Evolutionary conservation across 164 flowering plant genomes (phyloP).

Genomic region (Brasenia schreberi): DNA sequence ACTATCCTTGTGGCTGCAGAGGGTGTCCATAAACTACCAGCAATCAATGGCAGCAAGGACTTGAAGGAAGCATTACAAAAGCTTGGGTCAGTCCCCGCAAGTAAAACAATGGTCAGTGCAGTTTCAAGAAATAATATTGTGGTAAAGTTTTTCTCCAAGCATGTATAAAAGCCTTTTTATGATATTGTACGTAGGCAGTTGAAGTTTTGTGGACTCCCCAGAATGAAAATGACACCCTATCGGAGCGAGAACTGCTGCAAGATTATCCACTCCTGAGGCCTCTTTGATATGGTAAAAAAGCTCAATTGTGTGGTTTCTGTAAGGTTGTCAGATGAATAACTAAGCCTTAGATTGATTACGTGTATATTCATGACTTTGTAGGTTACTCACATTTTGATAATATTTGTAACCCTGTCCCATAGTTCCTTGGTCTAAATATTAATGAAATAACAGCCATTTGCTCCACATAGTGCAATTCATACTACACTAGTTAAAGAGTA

Average conservation of each 20-base stretch:
- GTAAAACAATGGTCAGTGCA: slow-evolving; percentile 46
- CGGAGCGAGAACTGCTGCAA: slow-evolving; percentile 78
- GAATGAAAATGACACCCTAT: slow-evolving; percentile 68
- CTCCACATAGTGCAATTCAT: no score
- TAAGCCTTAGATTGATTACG: no score
- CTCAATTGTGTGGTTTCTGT: no score
- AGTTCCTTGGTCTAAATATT: no score
- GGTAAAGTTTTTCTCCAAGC: not conserved
- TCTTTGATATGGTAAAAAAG: slow-evolving; percentile 14
- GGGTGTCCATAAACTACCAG: slow-evolving; percentile 65
- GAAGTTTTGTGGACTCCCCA: slow-evolving; percentile 99
- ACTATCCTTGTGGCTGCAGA: slow-evolving; percentile 88
- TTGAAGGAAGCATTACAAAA: slow-evolving; percentile 84
- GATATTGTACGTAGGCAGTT: slow-evolving; percentile 51
- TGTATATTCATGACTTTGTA: no score
- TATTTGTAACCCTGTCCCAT: no score
- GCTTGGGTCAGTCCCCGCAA: slow-evolving; percentile 71
- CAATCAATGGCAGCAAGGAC: slow-evolving; percentile 60
- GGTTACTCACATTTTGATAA: no score
- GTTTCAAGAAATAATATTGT: not conserved
- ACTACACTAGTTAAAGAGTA: no score
- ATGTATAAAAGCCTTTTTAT: slow-evolving; percentile 4
- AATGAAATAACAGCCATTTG: no score
- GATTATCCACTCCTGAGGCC: slow-evolving; percentile 95
- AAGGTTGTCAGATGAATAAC: no score